Evolutionary conservation across 2,329 filamentous ascomycete genomes (phyloP).

Genomic region (Neocucurbitaria cava): DNA sequence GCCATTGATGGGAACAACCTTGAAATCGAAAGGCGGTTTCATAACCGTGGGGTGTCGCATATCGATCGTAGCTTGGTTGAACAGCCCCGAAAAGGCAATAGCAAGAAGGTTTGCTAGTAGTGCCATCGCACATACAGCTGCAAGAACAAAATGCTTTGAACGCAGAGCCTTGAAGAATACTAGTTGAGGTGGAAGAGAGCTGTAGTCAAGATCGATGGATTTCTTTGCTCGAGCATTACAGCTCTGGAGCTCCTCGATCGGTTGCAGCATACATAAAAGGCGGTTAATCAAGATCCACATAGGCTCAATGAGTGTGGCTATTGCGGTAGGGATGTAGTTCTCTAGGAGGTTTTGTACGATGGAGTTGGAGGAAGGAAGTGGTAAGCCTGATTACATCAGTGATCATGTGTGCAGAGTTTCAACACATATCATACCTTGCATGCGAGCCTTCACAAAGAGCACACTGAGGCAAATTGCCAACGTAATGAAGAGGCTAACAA

Average conservation of each 20-base stretch:
- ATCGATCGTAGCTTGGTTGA: slow-evolving; percentile 49
- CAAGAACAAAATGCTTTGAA: slow-evolving; percentile 56
- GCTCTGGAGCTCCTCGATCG: slow-evolving; percentile 58
- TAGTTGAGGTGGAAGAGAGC: slow-evolving; percentile 63
- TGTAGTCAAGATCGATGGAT: slow-evolving; percentile 58
- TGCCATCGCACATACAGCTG: slow-evolving; percentile 56
- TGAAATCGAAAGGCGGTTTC: slow-evolving; percentile 14
- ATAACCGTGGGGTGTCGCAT: slow-evolving; percentile 17
- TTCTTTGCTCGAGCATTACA: slow-evolving; percentile 45
- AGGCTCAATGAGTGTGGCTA: slow-evolving; percentile 65
- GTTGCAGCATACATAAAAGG: slow-evolving; percentile 61
- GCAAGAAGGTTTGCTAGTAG: slow-evolving; percentile 62
- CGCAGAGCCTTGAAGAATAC: slow-evolving; percentile 55
- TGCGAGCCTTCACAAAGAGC: slow-evolving; percentile 20
- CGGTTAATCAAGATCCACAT: slow-evolving; percentile 64
- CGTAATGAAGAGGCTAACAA: slow-evolving; percentile 22
- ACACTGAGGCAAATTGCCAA: slow-evolving; percentile 20
- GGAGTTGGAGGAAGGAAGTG: slow-evolving; percentile 43
- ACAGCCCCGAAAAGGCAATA: slow-evolving; percentile 59
- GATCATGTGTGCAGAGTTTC: too few species aligned
- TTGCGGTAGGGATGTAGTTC: slow-evolving; percentile 61
- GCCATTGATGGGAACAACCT: slow-evolving; percentile 37
- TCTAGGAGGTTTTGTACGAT: slow-evolving; percentile 52
- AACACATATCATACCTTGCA: slow-evolving; percentile 21
- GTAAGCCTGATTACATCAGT: slow-evolving; percentile 44